Base-by-base conservation (phyloP, 129 eudicot species). In the Pittosporum tobira region DNA sequence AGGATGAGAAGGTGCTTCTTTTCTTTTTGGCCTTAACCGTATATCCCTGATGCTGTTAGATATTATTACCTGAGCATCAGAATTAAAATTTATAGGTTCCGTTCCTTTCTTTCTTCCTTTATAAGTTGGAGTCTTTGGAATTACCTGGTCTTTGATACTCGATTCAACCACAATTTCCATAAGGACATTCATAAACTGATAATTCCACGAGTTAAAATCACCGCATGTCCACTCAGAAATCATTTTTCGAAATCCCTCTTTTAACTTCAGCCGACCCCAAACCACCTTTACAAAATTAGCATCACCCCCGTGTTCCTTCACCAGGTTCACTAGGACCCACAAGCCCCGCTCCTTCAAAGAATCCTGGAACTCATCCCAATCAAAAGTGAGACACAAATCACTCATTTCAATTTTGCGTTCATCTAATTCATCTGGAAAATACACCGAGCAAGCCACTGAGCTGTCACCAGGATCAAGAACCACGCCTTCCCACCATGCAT, bases 401-500 rank as follows among this genome's bases (percentile, higher is more conserved):
- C 55, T 50, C 55, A 22, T 7, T 50, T 24, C 24, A n/a, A 15
- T 22, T 3, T 24, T 24, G 14, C 27, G 30, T 23, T 50, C 55
- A 1, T 22, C 30, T 0, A 15, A 29, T 50, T 23, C 55, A 50
- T 50, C 55, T 1, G 55, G 55, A 50, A 50, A 50, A 26, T 50
- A 50, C 13, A 50, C 30, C 13, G 24, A 50, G 26, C 55, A 50
- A 3, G 31, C 0, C 27, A 21, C 24, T 50, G 1, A 24, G 55
- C 24, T 30, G 24, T 50, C 55, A 13, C 31, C 55, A 50, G 55
- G 55, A 50, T 50, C 55, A 22, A 50, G 55, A 29, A 50, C 55
- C 15, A 50, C 55, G 10, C 55, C 55, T 50, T 50, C 55, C 55
- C 55, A 50, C 55, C 55, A 50, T 50, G 55, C 55, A 24, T 50